Evolutionary conservation across 176 grass and related monocot genomes (phyloP), one percentile per base, ranked within the genome.

Genomic region (Miscanthus lutarioriparius): DNA sequence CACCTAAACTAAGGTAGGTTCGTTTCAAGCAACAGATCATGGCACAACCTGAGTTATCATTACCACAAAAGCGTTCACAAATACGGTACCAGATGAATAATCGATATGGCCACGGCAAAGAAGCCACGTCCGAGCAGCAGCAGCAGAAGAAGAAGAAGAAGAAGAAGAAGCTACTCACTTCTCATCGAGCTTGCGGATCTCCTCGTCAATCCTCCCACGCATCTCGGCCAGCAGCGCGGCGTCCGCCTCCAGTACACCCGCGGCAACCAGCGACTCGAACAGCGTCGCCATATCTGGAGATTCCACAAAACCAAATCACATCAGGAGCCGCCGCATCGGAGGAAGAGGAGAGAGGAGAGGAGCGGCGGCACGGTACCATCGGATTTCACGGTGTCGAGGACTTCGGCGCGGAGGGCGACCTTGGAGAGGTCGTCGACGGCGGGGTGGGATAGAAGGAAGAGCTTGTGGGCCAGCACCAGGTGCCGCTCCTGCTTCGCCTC

Each of bases 371-470:
- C 20, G 32, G 37, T 90, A 95, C 92, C 96, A 19, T 98, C 86
- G 80, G 83, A 89, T 83, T 89, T 95, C 56, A 98, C 93, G 83
- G 90, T 86, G 48, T 73, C 36, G 81, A 95, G 87, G 65, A 90
- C 91, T 6, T 95, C 93, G 56, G 90, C 71, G 83, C 96, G 96
- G 80, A 95, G 89, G 73, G 74, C 87, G 82, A 98, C 96, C 93
- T 95, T 98, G 63, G 92, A 90, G 83, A 93, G 92, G 83, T 98
- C 96, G 63, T 92, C 96, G 51, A 95, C 89, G 45, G 91, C 87
- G 22, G 87, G 87, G 13, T 90, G 93, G 64, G 96, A 84, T 66
- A 98, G 89, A 13, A 95, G 93, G 91, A 98, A 98, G 49, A 95
- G 91, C 83, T 95, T 98, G 91, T 95, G 74, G 27, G 89, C 92